Conservation (phyloP, 306 rosid species). For the Castanea sativa region DNA sequence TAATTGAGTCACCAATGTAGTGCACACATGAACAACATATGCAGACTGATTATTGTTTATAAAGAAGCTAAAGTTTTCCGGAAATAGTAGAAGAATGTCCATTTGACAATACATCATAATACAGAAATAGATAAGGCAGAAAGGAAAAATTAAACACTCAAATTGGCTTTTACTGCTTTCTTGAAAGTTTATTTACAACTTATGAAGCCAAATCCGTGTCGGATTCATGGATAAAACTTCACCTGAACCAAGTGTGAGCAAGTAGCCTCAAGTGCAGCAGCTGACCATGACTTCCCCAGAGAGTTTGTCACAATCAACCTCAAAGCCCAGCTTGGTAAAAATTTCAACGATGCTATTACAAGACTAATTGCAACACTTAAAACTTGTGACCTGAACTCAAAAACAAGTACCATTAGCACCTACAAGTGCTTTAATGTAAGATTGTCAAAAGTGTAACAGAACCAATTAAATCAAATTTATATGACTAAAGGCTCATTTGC, state of each 20-base stretch:
- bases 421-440: conserved; percentile 9
- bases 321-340: conserved; percentile 53
- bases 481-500: background rate
- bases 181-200: background rate
- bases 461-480: background rate
- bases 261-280: conserved; percentile 66
- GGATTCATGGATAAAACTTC: conserved; percentile 23
- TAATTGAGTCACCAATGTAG: background rate
- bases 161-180: background rate
- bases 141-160: background rate
- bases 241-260: conserved; percentile 89
- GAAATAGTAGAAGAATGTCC: background rate
- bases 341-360: conserved; percentile 52
- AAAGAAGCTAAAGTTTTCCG: too few relatives aligned
- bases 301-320: conserved; percentile 50
- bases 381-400: conserved; percentile 57
- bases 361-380: conserved; percentile 45
- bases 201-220: background rate
- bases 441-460: background rate
- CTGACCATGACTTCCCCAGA: conserved; percentile 79
- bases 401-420: conserved; percentile 17
- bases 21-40: background rate
- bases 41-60: background rate
- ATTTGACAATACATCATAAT: background rate
- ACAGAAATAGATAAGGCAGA: background rate